These are phyloP conservation scores for Stemphylium vesicarium DNA, from an alignment of 2,329 filamentous ascomycete genomes.

Conservation along the genomic window DNA sequence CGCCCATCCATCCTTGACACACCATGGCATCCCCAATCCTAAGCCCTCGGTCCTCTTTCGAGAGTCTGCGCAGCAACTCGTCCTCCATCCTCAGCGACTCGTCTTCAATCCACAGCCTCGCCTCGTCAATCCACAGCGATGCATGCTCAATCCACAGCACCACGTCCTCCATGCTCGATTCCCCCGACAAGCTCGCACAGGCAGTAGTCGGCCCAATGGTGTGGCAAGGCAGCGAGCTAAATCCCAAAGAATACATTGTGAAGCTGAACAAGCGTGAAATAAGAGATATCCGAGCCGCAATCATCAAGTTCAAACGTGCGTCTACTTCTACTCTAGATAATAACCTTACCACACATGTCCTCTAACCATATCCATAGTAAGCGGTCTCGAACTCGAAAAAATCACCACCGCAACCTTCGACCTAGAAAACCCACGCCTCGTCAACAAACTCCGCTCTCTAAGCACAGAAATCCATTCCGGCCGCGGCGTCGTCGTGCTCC, in stretches of 20 bases:
- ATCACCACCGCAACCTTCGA: slow-evolving; percentile 37
- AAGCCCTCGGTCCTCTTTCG: slow-evolving; percentile 39
- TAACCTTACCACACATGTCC: no score
- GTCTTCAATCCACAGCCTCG: slow-evolving; percentile 21
- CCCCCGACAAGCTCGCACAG: slow-evolving; percentile 40
- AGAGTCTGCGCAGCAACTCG: slow-evolving; percentile 38
- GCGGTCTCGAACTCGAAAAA: slow-evolving; percentile 21
- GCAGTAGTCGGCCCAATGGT: slow-evolving; percentile 40
- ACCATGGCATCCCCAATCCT: slow-evolving; percentile 35
- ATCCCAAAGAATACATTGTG: slow-evolving; percentile 35
- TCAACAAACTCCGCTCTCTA: slow-evolving; percentile 30
- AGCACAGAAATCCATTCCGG: slow-evolving; percentile 42
- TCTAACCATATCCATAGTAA: slow-evolving; percentile 17
- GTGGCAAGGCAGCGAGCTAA: slow-evolving; percentile 40
- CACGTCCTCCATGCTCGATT: slow-evolving; percentile 22
- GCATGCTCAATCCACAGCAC: no score
- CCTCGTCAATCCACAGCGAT: slow-evolving; percentile 23
- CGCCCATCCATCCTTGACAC: not conserved
- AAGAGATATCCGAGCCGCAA: slow-evolving; percentile 39
- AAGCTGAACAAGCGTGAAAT: slow-evolving; percentile 35
- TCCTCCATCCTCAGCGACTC: slow-evolving; percentile 18
- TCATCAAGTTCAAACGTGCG: slow-evolving; percentile 43
- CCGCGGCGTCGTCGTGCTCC: slow-evolving; percentile 38
- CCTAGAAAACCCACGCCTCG: slow-evolving; percentile 29
- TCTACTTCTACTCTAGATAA: not conserved